Evolutionary conservation across 1,284 basidiomycete species (phyloP), one percentile per base, ranked within the genome.

Genomic region (Microstroma glucosiphilum): DNA sequence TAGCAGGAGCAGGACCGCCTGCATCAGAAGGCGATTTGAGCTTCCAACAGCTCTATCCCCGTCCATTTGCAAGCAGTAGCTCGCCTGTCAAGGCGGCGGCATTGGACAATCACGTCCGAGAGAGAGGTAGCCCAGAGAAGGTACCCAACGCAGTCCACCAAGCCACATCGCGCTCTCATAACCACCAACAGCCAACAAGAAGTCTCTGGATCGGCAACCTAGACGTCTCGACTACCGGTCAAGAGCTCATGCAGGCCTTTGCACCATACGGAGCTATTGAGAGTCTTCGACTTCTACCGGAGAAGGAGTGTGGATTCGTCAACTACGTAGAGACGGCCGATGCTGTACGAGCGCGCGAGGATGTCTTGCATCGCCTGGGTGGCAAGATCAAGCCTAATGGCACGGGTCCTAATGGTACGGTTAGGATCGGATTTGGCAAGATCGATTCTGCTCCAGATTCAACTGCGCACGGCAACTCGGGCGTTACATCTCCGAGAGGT

Each of bases 251-350:
- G 65, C 88, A 89, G 68, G 90, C 94, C 17, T 98, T 98, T 80
- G 89, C 91, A 19, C 90, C 90, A 0, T 97, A 97, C 77, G 94
- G 94, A 58, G 90, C 92, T 15, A 96, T 97, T 68, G 94, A 97
- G 82, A 93, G 90, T 72, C 83, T 97, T 77, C 84, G 94, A 68
- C 83, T 97, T 73, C 84, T 97, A 56, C 92, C 92, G 1, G 94
- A 97, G 82, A 97, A 98, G 91, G 92, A 94, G 78, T 98, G 96
- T 78, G 94, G 93, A 9, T 98, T 98, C 79, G 92, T 98, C 80
- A 98, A 98, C 80, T 98, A 94, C 78, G 90, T 96, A 60, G 93
- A 96, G 70, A 88, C 91, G 76, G 85, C 86, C 1, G 94, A 97
- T 80, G 96, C 94, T 19, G 88, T 97, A 64, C 88, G 90, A 61